Evolutionary conservation across 148 eudicot genomes (phyloP), one percentile per base, ranked within the genome.

Genomic region (Pouteria glomerata): DNA sequence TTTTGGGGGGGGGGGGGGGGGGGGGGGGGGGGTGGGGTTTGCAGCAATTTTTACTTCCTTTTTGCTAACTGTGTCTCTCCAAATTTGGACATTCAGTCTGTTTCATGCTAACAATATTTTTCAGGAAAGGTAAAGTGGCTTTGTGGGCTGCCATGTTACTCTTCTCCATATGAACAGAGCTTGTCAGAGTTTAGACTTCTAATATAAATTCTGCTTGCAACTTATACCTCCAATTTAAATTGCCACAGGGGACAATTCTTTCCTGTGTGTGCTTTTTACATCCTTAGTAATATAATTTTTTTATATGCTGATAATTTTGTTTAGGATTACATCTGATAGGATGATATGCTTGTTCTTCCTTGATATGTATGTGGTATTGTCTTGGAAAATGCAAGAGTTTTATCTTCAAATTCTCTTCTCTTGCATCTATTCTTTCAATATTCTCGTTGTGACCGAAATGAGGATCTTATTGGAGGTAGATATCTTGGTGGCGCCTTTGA

Each of bases 401-500:
- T 45, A 16, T 45, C 2, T 3, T 33, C 19, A 37, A 0, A 5
- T 23, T 13, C 39, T 21, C 37, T 16, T 16, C 72, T 24, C 21
- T 51, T 69, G 27, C 72, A 53, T 57, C 24, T 57, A 6, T n/a
- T 57, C 24, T 7, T 56, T 62, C 6, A 21, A 66, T 26, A 10
- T 45, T 56, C 35, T 66, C 8, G 19, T 19, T 3, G 13, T 56
- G 57, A 37, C 37, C 27, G n/a, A 58, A 41, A 26, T 71, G 62
- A 11, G 3, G 8, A 23, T 60, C n/a, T 30, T 59, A 21, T 29
- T 68, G 74, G 31, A 51, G 39, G 63, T 75, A 88, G 93, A 67
- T 89, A 86, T 67, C 81, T 89, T 73, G 93, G 93, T 31, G 93
- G 93, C 65, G 83, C 90, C 58, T 89, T 89, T 79, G 93, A 89